Percentiles rank a stretch among this genome's conserved stretches.
Conservation (phyloP, 176 grass and related monocot genomes). For the Echinochloa phyllopogon region DNA sequence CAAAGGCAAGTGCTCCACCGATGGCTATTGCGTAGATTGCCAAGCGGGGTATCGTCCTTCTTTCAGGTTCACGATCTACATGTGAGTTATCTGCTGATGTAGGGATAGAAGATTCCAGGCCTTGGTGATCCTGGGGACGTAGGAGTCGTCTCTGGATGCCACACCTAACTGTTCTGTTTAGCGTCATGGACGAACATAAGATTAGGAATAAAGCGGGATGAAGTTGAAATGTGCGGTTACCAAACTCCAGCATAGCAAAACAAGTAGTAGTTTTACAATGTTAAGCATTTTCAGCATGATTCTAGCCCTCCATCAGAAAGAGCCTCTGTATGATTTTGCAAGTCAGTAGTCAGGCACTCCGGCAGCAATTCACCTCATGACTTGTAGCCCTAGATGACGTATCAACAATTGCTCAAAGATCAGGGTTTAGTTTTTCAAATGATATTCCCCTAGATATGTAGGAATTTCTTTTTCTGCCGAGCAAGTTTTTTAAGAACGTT, state of each 20-base stretch:
- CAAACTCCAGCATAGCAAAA: not conserved
- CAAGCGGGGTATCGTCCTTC: not conserved
- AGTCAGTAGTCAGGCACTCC: not conserved
- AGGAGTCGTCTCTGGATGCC: conserved; percentile 34
- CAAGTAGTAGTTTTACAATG: conserved; percentile 10
- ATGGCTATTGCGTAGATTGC: conserved; percentile 38
- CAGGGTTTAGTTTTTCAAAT: not conserved
- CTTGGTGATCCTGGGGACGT: not conserved
- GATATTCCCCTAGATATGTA: conserved; percentile 25
- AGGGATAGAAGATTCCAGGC: not conserved
- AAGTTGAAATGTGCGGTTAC: not conserved
- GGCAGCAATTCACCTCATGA: conserved; percentile 36
- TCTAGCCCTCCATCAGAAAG: conserved; percentile 25
- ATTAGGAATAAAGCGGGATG: not conserved
- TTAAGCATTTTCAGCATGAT: conserved; percentile 48
- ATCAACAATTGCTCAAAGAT: conserved; percentile 17
- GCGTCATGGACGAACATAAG: not conserved
- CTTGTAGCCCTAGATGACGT: conserved; percentile 59
- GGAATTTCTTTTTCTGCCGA: not conserved
- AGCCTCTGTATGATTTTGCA: conserved; percentile 31
- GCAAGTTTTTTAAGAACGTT: not conserved
- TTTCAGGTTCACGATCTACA: not conserved
- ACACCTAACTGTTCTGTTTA: conserved; percentile 20
- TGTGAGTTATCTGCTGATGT: not conserved
- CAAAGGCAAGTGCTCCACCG: conserved; percentile 47